A percentile compares a stretch with the other conserved stretches of the same genome.
These are phyloP conservation scores for Penicillium salamii DNA, from an alignment of 495 filamentous ascomycete species.

Conservation along the genomic window DNA sequence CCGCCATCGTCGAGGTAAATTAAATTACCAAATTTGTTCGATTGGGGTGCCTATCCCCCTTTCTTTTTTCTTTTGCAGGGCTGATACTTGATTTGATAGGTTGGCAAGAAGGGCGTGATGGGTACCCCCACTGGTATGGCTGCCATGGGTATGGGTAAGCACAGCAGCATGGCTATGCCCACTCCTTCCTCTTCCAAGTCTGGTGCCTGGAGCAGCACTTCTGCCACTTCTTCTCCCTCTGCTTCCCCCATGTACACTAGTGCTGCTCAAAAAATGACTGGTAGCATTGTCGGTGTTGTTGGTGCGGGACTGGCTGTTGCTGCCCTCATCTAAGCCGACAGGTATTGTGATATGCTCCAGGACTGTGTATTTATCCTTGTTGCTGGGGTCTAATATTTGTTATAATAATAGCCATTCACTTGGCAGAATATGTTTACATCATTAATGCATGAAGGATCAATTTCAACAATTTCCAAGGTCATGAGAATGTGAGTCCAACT, in stretches of 20 bases:
- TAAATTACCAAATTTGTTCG: constrained; percentile 7
- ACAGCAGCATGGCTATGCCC: constrained; percentile 1
- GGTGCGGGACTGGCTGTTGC: constrained; percentile 1
- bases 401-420: neutral
- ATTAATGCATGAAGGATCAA: too few relatives aligned
- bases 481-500: too few relatives aligned
- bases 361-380: neutral
- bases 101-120: constrained; percentile 4
- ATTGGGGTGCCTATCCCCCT: constrained; percentile 8
- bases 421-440: neutral
- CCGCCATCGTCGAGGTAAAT: constrained; percentile 35
- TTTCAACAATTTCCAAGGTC: too few relatives aligned
- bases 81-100: constrained; percentile 9
- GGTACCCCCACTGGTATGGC: constrained; percentile 1
- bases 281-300: constrained; percentile 2
- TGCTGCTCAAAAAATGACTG: neutral
- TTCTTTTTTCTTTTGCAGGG: neutral
- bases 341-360: neutral
- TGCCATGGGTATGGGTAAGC: constrained; percentile 5
- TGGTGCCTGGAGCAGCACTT: constrained; percentile 6
- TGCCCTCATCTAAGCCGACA: constrained; percentile 1
- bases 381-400: neutral
- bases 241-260: constrained; percentile 5
- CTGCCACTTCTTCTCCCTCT: constrained; percentile 2
- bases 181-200: constrained; percentile 3